These are phyloP conservation scores for Erythrobasidium hasegawianum DNA, from an alignment of 1,284 basidiomycete genomes.

Conservation along the genomic window DNA sequence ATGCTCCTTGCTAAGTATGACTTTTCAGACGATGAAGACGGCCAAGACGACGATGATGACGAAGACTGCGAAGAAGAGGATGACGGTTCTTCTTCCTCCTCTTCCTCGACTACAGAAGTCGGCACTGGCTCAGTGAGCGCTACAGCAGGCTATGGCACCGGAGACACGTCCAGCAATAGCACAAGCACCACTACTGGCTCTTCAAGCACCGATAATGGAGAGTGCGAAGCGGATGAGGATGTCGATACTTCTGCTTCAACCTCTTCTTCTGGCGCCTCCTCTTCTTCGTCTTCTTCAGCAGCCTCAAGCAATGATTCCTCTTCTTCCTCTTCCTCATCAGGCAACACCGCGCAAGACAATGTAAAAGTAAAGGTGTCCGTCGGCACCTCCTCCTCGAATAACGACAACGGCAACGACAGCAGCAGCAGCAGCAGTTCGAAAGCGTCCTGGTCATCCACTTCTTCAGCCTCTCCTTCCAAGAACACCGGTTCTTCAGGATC, in stretches of 20 bases:
- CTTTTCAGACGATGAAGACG: not conserved
- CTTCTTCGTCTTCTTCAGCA: not conserved
- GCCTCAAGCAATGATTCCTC: not conserved
- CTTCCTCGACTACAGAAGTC: constrained; percentile 1
- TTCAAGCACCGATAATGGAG: not conserved
- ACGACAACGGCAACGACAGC: not conserved
- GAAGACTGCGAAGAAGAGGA: constrained; percentile 27
- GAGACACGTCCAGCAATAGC: not conserved
- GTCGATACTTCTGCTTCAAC: not conserved
- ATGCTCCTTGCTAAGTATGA: no score
- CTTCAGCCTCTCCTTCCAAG: constrained; percentile 15
- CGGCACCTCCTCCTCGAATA: not conserved
- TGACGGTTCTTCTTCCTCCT: constrained; percentile 6
- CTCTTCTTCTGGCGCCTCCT: not conserved
- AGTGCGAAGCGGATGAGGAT: constrained; percentile 1
- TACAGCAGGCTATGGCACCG: constrained; percentile 3
- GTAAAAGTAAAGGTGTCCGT: not conserved
- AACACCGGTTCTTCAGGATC: not conserved
- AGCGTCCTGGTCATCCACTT: constrained; percentile 4
- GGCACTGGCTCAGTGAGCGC: constrained; percentile 7
- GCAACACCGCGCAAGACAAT: not conserved
- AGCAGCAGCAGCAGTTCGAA: not conserved
- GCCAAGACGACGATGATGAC: constrained; percentile 13
- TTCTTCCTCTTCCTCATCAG: not conserved
- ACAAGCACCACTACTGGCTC: not conserved